phyloP scores from a whole-genome alignment of 305 asterid genomes.

The Fraxinus albicans region DNA sequence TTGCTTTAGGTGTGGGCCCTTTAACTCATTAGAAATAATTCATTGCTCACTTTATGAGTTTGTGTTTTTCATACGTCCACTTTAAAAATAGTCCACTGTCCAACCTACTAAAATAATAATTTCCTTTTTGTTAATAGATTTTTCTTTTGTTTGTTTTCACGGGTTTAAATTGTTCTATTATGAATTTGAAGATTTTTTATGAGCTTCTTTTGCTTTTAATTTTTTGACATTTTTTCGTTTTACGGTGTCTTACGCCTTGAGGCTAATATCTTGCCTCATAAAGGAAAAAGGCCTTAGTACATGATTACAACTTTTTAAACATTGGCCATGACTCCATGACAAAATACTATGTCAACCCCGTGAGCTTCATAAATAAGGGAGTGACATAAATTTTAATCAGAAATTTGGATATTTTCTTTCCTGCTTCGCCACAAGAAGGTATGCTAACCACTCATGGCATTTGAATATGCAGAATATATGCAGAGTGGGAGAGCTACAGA shows the following conservation, averaged over 20 bases:
- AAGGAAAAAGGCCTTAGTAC: not conserved
- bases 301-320: too few species aligned
- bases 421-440: not conserved
- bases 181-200: not conserved
- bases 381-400: not conserved
- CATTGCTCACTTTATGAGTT: not conserved
- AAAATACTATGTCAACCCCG: not conserved
- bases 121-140: not conserved
- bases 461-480: constrained; percentile 67
- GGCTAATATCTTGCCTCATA: not conserved
- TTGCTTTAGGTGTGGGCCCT: not conserved
- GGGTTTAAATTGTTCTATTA: not conserved
- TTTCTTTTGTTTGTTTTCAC: not conserved
- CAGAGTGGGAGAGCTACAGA: constrained; percentile 97
- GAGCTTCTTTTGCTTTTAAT: not conserved
- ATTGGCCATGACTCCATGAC: not conserved
- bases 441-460: not conserved
- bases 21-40: not conserved
- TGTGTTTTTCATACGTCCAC: not conserved
- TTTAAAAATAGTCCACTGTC: not conserved
- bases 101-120: not conserved
- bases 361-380: not conserved
- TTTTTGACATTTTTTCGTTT: not conserved
- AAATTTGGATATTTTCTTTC: not conserved
- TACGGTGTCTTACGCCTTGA: not conserved